phyloP scores from a whole-genome alignment of 768 basidiomycete species.

The Termitomyces eurrhizus region DNA sequence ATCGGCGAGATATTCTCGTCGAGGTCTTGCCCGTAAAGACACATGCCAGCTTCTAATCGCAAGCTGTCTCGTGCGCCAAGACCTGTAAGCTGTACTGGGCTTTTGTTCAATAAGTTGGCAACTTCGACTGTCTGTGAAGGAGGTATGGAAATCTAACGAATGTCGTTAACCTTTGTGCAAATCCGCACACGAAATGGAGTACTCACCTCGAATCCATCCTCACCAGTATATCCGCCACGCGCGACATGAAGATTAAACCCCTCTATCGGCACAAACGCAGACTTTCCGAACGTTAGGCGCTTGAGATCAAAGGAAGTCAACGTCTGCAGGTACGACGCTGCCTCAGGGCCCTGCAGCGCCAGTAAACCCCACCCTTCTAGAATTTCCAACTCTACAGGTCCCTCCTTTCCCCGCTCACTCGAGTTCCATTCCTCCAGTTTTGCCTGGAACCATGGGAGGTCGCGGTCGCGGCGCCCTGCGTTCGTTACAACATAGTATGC shows the following conservation, averaged over 20 bases:
- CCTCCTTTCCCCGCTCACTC: constrained; percentile 43
- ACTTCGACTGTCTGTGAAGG: constrained; percentile 71
- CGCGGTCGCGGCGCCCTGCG: constrained; percentile 80
- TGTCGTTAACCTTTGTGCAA: neutral
- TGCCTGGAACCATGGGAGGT: constrained; percentile 70
- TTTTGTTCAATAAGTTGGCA: constrained; percentile 58
- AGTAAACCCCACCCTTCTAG: constrained; percentile 84
- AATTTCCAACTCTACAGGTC: constrained; percentile 75
- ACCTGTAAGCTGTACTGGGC: constrained; percentile 79
- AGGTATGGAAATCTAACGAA: constrained; percentile 78
- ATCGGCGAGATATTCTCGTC: constrained; percentile 84
- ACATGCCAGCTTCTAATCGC: constrained; percentile 96
- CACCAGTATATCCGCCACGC: constrained; percentile 95
- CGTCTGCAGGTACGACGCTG: constrained; percentile 74
- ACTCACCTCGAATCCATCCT: constrained; percentile 93
- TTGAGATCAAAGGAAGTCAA: constrained; percentile 73
- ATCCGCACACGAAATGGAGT: neutral
- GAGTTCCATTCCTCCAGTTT: constrained; percentile 79
- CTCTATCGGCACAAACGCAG: constrained; percentile 75
- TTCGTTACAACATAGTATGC: constrained; percentile 97
- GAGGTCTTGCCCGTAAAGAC: constrained; percentile 91
- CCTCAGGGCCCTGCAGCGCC: constrained; percentile 89
- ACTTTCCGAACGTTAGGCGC: constrained; percentile 78
- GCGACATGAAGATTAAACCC: constrained; percentile 83
- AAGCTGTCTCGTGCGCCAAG: constrained; percentile 91